Base-by-base conservation (phyloP, 2,329 filamentous ascomycete genomes). In the Colletotrichum agaves region DNA sequence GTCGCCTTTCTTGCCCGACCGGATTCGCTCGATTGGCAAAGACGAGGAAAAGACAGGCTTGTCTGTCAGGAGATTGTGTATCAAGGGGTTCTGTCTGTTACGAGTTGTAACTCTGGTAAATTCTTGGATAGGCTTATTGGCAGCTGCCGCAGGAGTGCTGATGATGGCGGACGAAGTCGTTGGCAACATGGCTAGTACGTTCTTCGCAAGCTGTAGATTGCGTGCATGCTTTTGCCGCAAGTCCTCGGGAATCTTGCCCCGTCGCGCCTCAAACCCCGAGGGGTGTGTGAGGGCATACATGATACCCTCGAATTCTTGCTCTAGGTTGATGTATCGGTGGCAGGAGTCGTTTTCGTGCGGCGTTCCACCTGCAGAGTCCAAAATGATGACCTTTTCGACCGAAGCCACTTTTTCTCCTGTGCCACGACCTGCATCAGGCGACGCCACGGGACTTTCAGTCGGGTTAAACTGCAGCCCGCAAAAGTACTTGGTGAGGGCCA, bases 1-100 rank as follows among this genome's bases (percentile, higher is more conserved):
- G 15, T 53, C 47, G 5, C 50, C 57, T 17, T 58, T 67, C 33
- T 63, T 59, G 8, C 65, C 62, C 0, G 79, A 74, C 63, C 78
- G 81, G 35, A 93, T 85, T 55, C 92, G 86, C 44, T 90, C 87
- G 6, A 90, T 85, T 0, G 96, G 96, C 0, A 99, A 83, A 0
- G 96, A 99, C 1, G 96, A 96, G 1, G 96, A 98, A 71, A 94
- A 91, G 13, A 94, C 87, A 0, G 96, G 95, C 74, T 97, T 97
- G 79, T 99, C 96, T 2, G 96, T 99, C 10, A 99, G 86, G 1
- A 99, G 88, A 74, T 98, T 98, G 79, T 99, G 94, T 50, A 99
- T 96, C 1, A 99, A 83, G 0, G 94, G 94, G 73, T 99, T 99
- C 74, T 87, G 85, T 63, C 82, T 84, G 52, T 81, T 82, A 64